These are phyloP conservation scores for Euphorbia pulcherrima DNA, from an alignment of 345 rosid genomes.

Conservation along the genomic window DNA sequence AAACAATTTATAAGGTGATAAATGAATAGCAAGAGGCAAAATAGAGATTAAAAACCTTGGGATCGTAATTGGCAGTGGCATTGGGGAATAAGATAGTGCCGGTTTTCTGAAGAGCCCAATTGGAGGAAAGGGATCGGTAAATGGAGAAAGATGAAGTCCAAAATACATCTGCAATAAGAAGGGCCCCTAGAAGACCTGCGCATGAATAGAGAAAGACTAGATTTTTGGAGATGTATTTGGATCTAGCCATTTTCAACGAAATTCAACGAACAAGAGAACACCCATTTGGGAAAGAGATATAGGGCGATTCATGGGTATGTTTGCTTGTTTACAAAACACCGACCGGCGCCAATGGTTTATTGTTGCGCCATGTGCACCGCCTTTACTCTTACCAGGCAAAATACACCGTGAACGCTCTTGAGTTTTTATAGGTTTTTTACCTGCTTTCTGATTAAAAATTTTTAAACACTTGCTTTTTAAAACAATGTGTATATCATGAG, in stretches of 20 bases:
- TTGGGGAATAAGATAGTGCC: constrained; percentile 25
- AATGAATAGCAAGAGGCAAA: background rate
- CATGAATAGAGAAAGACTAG: constrained; percentile 30
- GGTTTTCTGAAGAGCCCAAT: constrained; percentile 39
- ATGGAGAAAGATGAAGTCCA: constrained; percentile 43
- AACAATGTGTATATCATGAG: too few relatives aligned
- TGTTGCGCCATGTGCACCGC: too few relatives aligned
- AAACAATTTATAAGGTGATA: background rate
- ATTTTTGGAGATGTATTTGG: constrained; percentile 30
- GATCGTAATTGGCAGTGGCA: background rate
- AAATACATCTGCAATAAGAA: constrained; percentile 36
- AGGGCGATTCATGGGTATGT: background rate
- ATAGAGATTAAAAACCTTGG: constrained; percentile 22
- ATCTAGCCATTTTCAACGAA: constrained; percentile 37
- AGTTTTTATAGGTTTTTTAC: too few relatives aligned
- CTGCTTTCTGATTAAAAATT: too few relatives aligned
- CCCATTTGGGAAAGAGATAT: constrained; percentile 1
- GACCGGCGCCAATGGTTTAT: too few relatives aligned
- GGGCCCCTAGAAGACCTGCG: constrained; percentile 36
- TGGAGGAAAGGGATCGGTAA: constrained; percentile 33
- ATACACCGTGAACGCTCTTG: too few relatives aligned
- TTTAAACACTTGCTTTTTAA: too few relatives aligned
- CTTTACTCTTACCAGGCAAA: too few relatives aligned
- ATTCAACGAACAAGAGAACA: constrained; percentile 10
- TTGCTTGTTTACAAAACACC: too few relatives aligned